Conservation (phyloP, 495 filamentous ascomycete species). For the Rusavskia elegans region DNA sequence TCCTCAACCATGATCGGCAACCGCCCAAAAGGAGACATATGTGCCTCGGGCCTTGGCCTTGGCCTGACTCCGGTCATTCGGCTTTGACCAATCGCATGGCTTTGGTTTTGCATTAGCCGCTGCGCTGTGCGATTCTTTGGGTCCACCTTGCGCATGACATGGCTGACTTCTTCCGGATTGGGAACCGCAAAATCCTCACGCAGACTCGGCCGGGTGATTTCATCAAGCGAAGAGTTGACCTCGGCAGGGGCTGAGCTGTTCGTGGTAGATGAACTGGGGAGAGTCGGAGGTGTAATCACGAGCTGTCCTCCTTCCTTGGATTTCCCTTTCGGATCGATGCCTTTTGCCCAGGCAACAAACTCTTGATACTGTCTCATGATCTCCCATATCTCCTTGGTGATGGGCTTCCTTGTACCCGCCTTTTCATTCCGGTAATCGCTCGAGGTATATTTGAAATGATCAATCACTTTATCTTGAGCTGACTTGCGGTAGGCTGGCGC, state of each 20-base stretch:
- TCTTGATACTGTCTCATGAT: background rate
- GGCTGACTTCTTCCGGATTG: background rate
- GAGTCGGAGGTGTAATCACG: background rate
- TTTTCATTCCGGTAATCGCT: background rate
- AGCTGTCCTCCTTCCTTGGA: background rate
- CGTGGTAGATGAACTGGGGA: no score
- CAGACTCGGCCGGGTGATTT: no score
- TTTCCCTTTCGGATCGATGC: background rate
- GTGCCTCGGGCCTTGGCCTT: background rate
- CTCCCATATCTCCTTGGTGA: background rate
- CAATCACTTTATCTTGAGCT: background rate
- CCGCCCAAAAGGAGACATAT: background rate
- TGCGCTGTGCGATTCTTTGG: no score
- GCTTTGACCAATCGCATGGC: background rate
- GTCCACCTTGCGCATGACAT: background rate
- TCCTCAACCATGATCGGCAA: background rate
- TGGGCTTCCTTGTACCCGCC: background rate
- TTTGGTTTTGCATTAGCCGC: no score
- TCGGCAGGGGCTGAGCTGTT: no score
- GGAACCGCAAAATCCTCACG: background rate
- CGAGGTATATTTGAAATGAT: background rate
- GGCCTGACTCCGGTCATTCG: background rate
- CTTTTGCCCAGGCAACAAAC: background rate
- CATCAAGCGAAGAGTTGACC: no score
- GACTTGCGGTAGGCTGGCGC: background rate